Evolutionary conservation across 768 basidiomycete species (phyloP).

Genomic region (Suillus occidentalis): DNA sequence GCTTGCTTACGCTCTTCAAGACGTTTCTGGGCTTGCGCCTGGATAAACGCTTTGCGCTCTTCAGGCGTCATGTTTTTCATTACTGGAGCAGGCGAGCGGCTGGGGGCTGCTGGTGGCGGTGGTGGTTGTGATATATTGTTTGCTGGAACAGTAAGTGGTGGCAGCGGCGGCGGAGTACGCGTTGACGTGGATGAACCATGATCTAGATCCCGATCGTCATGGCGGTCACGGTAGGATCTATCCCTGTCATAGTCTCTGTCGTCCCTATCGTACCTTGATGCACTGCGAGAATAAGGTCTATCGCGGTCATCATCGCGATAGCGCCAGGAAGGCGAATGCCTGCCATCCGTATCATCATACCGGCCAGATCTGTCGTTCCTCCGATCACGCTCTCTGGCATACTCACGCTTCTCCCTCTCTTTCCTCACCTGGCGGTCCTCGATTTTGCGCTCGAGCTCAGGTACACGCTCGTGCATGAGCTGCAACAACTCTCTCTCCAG

Average conservation of each 20-base stretch:
- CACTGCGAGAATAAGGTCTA: conserved; percentile 51
- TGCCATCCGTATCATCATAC: conserved; percentile 50
- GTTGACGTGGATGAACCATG: conserved; percentile 35
- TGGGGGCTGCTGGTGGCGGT: conserved; percentile 42
- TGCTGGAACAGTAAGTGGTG: conserved; percentile 47
- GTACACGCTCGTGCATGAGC: conserved; percentile 88
- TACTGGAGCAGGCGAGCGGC: conserved; percentile 59
- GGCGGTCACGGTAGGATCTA: conserved; percentile 28
- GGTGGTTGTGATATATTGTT: conserved; percentile 42
- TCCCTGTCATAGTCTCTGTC: conserved; percentile 40
- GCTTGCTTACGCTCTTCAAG: conserved; percentile 84
- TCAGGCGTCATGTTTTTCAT: conserved; percentile 80
- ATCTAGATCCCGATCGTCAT: conserved; percentile 38
- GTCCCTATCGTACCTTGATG: conserved; percentile 33
- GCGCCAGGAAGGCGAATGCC: conserved; percentile 29
- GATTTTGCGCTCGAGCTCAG: conserved; percentile 85
- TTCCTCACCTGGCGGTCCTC: conserved; percentile 75
- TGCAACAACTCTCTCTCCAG: conserved; percentile 85
- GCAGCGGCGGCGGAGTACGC: conserved; percentile 47
- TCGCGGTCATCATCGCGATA: conserved; percentile 49
- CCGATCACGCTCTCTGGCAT: conserved; percentile 75
- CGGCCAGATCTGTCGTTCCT: conserved; percentile 81
- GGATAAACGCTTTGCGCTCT: conserved; percentile 76
- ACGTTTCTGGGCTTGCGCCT: conserved; percentile 76
- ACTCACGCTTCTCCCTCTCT: conserved; percentile 76